Evolutionary conservation across 768 basidiomycete genomes (phyloP).

Genomic region (Phylloporus sp.): DNA sequence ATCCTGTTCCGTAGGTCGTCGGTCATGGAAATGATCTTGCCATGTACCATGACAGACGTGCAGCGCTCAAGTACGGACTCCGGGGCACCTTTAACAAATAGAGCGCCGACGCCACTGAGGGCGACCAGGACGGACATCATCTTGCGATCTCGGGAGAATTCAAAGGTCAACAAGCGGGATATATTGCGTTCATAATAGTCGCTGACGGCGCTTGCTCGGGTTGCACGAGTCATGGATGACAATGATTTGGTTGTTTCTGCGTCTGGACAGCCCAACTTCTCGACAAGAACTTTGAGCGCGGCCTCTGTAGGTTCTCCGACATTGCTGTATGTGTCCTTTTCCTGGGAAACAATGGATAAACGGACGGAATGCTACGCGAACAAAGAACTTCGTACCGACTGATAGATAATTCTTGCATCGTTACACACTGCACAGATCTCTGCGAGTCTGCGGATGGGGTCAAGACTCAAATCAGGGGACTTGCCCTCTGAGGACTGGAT

Average conservation of each 20-base stretch:
- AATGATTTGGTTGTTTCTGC: constrained; percentile 54
- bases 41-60: constrained; percentile 63
- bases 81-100: constrained; percentile 95
- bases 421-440: constrained; percentile 95
- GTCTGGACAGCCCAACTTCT: constrained; percentile 84
- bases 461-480: constrained; percentile 54
- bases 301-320: constrained; percentile 98
- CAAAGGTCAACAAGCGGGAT: constrained; percentile 86
- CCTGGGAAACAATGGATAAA: constrained; percentile 40
- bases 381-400: constrained; percentile 46
- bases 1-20: constrained; percentile 53
- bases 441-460: constrained; percentile 76
- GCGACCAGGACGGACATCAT: constrained; percentile 97
- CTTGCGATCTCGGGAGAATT: constrained; percentile 97
- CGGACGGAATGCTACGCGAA: background rate
- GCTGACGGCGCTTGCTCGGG: constrained; percentile 80
- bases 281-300: constrained; percentile 88
- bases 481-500: constrained; percentile 66
- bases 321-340: constrained; percentile 71
- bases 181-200: constrained; percentile 72
- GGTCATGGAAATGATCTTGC: constrained; percentile 61
- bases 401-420: constrained; percentile 85
- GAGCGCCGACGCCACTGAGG: constrained; percentile 60
- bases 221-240: constrained; percentile 46
- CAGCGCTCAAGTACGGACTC: constrained; percentile 93